Evolutionary conservation across 257 asterid species (phyloP).

Genomic region (Gardenia jasminoides): DNA sequence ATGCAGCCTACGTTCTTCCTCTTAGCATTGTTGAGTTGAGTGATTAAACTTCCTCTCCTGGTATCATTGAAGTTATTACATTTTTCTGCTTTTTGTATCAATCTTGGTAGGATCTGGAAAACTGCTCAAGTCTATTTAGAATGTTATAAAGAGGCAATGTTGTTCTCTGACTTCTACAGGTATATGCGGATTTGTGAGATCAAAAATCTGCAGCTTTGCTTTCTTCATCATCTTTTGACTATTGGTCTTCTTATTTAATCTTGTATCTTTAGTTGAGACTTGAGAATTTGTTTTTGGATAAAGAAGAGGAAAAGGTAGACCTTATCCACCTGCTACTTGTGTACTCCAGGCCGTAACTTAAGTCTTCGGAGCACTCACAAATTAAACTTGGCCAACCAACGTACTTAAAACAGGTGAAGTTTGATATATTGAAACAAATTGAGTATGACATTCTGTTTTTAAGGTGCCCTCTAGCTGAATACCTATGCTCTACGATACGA

Average conservation of each 20-base stretch:
- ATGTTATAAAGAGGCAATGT: not conserved
- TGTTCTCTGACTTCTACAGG: not conserved
- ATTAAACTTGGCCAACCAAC: too few species aligned
- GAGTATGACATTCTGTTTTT: too few species aligned
- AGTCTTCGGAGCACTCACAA: too few species aligned
- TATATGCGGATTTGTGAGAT: not conserved
- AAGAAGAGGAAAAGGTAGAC: too few species aligned
- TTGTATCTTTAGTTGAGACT: too few species aligned
- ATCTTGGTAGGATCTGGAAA: not conserved
- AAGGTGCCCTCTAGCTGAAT: too few species aligned
- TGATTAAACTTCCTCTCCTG: not conserved
- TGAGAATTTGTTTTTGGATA: too few species aligned
- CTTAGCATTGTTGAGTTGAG: not conserved
- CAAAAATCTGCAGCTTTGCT: not conserved
- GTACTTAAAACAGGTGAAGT: too few species aligned
- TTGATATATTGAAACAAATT: too few species aligned
- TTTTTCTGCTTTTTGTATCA: conserved; percentile 3
- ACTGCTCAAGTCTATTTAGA: not conserved
- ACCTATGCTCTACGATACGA: too few species aligned
- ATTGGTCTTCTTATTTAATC: not conserved
- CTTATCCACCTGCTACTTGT: too few species aligned
- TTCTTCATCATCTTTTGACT: not conserved
- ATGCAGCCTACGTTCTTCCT: not conserved
- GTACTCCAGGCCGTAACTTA: too few species aligned
- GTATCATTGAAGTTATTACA: not conserved